phyloP scores from a whole-genome alignment of 2,329 filamentous ascomycete species.

The Amauroascus niger region DNA sequence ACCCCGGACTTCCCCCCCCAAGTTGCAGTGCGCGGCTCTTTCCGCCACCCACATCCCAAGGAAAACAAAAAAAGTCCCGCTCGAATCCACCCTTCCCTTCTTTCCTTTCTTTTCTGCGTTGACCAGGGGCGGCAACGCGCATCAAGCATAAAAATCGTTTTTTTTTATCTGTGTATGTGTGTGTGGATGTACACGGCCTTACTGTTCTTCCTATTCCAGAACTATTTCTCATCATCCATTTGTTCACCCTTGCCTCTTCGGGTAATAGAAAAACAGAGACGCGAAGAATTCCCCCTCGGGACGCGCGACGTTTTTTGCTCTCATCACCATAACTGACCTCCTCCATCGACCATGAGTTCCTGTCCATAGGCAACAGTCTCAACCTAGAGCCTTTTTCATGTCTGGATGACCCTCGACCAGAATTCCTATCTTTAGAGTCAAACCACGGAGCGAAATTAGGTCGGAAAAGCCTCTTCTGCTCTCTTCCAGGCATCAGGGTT shows the following conservation, averaged over 20 bases:
- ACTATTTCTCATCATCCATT: neutral
- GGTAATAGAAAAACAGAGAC: too few relatives aligned
- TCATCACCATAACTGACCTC: too few relatives aligned
- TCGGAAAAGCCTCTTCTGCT: neutral
- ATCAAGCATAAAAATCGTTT: neutral
- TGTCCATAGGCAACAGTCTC: neutral
- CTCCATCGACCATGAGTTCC: neutral
- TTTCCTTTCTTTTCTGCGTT: too few relatives aligned
- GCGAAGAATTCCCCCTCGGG: too few relatives aligned
- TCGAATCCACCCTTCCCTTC: neutral
- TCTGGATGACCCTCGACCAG: too few relatives aligned
- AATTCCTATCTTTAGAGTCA: too few relatives aligned
- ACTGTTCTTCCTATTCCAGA: neutral
- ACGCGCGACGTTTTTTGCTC: neutral
- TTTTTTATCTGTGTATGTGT: neutral
- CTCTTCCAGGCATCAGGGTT: neutral
- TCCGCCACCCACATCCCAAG: neutral
- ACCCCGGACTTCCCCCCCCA: neutral
- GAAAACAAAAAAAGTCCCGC: neutral
- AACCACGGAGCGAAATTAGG: neutral
- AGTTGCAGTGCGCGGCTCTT: conserved; percentile 7
- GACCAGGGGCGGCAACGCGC: neutral
- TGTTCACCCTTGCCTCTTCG: neutral
- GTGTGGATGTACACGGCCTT: neutral
- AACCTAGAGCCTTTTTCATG: neutral